A percentile compares a stretch with the other conserved stretches of the same genome.
Evolutionary conservation across 108 stramenopile species (phyloP).

Genomic region (Discostella pseudostelligera): DNA sequence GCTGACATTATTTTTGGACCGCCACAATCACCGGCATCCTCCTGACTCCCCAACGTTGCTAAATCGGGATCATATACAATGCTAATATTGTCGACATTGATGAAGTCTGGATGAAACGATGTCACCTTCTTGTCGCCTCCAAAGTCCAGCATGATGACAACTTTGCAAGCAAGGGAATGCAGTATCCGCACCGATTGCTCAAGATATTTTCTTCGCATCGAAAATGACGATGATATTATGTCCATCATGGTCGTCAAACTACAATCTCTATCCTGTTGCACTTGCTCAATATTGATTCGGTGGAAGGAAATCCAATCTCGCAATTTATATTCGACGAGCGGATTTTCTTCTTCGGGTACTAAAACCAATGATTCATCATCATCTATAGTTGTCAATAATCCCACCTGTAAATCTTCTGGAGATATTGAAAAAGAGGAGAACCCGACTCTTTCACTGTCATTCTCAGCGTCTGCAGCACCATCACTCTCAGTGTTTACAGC

Average conservation of each 20-base stretch:
- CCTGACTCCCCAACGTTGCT: background rate
- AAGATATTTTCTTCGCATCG: too few species aligned
- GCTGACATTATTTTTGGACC: background rate
- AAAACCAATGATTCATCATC: background rate
- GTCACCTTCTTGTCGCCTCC: background rate
- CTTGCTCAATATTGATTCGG: background rate
- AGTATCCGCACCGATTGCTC: too few species aligned
- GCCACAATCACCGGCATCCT: background rate
- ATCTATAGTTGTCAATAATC: too few species aligned
- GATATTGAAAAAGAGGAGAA: too few species aligned
- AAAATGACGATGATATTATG: too few species aligned
- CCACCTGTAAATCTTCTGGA: too few species aligned
- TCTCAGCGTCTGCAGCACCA: too few species aligned
- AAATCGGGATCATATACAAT: background rate
- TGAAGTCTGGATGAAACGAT: background rate
- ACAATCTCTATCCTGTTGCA: background rate
- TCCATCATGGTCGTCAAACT: too few species aligned
- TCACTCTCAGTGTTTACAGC: too few species aligned
- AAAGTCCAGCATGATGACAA: too few species aligned
- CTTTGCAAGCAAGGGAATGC: too few species aligned
- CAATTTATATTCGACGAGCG: background rate
- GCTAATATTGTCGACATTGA: background rate
- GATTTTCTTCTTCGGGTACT: background rate
- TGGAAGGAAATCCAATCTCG: slow-evolving; percentile 3
- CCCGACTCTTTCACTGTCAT: too few species aligned